Evolutionary conservation across 768 basidiomycete species (phyloP).

Genomic region (Nidularia sp.): DNA sequence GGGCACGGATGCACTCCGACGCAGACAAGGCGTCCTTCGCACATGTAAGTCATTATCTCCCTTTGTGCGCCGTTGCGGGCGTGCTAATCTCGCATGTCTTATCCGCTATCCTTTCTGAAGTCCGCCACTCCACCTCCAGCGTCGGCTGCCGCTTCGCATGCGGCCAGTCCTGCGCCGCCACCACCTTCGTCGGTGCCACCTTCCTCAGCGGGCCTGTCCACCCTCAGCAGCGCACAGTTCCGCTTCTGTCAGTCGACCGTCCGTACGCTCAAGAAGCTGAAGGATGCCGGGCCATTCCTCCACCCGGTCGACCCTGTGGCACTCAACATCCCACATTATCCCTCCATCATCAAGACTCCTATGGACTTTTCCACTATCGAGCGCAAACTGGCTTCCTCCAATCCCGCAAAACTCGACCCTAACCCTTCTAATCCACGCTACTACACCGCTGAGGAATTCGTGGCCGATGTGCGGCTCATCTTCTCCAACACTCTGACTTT

Average conservation of each 20-base stretch:
- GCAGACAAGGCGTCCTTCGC: constrained; percentile 69
- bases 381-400: constrained; percentile 77
- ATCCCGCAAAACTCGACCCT: constrained; percentile 70
- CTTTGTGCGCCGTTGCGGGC: constrained; percentile 49
- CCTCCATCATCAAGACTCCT: constrained; percentile 78
- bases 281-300: constrained; percentile 79
- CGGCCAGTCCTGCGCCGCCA: constrained; percentile 31
- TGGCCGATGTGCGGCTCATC: constrained; percentile 80
- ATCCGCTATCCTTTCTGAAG: constrained; percentile 39
- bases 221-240: constrained; percentile 66
- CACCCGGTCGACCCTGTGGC: constrained; percentile 86
- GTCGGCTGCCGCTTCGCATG: constrained; percentile 37
- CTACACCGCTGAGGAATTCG: constrained; percentile 71
- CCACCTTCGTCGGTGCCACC: constrained; percentile 16
- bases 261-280: constrained; percentile 80
- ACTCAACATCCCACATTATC: constrained; percentile 85
- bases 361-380: constrained; percentile 96
- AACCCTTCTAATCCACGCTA: constrained; percentile 78
- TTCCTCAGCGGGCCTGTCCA: constrained; percentile 23
- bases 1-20: constrained; percentile 72
- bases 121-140: constrained; percentile 73
- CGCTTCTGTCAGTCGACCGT: constrained; percentile 77
- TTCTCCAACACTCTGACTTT: constrained; percentile 87
- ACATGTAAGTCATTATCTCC: constrained; percentile 51
- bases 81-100: constrained; percentile 43